Evolutionary conservation across 2,329 filamentous ascomycete genomes (phyloP), one percentile per base, ranked within the genome.

Genomic region (Fusarium sp.): DNA sequence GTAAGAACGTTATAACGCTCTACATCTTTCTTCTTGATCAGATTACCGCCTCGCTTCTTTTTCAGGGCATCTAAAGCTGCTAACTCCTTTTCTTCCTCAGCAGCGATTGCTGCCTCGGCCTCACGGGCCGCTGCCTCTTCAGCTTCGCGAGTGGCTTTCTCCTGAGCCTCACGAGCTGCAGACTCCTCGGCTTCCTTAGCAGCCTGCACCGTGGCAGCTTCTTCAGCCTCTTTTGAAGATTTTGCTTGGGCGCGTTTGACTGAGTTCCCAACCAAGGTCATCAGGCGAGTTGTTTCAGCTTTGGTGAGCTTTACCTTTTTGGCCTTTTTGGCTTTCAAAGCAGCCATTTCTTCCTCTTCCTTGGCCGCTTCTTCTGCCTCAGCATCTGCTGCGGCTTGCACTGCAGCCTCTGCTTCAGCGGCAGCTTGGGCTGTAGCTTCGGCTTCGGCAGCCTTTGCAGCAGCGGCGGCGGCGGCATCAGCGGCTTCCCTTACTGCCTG

Each of bases 261-360:
- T 26, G 65, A 54, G 20, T 70, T 69, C 10, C 67, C 67, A 7
- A 71, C 61, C 15, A 74, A 54, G 30, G 62, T 26, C 18, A 69
- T 67, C 15, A 74, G 57, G n/a, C 72, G 69, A 31, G 71, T 51
- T 15, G 60, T 69, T 18, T 74, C 72, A 28, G 55, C 67, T 46
- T 72, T 74, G 4, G 40, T 56, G 11, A 74, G 58, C 38, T 74
- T 74, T 38, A 70, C 70, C 59, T 80, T 80, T 72, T 83, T 84
- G 33, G 69, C 65, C 41, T 73, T 74, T 58, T 74, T 74, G 12
- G 64, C 67, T 47, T 67, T 71, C 5, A 74, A 45, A 11, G 50
- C 37, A 10, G 62, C 65, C 11, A 74, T 45, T 50, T 74, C 72
- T 23, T 68, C 65, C n/a, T 74, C 73, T 61, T 77, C 75, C 31